Percentiles rank a stretch among this genome's conserved stretches.
phyloP scores from a whole-genome alignment of 192 early-diverging fungal species.

The Linnemannia elongata region DNA sequence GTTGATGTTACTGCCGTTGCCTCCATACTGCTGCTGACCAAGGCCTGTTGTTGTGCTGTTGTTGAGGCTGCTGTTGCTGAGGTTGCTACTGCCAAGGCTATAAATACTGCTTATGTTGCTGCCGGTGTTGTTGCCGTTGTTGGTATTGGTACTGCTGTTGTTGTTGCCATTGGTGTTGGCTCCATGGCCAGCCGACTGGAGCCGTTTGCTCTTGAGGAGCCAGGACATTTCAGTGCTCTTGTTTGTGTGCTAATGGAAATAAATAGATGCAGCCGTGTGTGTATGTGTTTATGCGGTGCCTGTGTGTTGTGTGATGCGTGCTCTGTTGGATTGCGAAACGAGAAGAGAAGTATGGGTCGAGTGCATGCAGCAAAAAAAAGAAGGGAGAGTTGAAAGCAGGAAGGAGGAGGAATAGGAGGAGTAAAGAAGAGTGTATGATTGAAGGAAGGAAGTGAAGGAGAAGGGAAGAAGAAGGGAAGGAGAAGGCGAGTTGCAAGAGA shows the following conservation, averaged over 20 bases:
- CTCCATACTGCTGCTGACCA: slow-evolving; percentile 16
- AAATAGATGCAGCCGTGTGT: slow-evolving; percentile 16
- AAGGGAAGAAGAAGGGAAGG: no score
- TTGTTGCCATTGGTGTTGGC: slow-evolving; percentile 18
- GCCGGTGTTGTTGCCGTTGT: slow-evolving; percentile 13
- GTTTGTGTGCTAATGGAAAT: not conserved
- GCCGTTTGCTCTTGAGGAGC: slow-evolving; percentile 58
- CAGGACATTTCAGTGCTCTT: slow-evolving; percentile 45
- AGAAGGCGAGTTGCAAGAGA: not conserved
- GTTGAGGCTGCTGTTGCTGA: slow-evolving; percentile 35
- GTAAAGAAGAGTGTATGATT: not conserved
- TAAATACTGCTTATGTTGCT: slow-evolving; percentile 47
- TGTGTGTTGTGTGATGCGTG: not conserved
- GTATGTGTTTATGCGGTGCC: not conserved
- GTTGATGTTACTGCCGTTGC: slow-evolving; percentile 30
- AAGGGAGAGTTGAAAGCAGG: not conserved
- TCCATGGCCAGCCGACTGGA: slow-evolving; percentile 50
- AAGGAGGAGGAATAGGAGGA: not conserved
- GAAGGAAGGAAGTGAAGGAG: not conserved
- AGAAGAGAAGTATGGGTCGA: not conserved
- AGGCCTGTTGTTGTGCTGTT: not conserved
- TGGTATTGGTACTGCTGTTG: slow-evolving; percentile 26
- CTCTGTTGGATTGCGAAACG: slow-evolving; percentile 6
- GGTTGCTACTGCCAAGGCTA: slow-evolving; percentile 52
- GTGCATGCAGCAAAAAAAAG: slow-evolving; percentile 7